These are phyloP conservation scores for Linum lewisii DNA, from an alignment of 345 rosid species.

Conservation along the genomic window DNA sequence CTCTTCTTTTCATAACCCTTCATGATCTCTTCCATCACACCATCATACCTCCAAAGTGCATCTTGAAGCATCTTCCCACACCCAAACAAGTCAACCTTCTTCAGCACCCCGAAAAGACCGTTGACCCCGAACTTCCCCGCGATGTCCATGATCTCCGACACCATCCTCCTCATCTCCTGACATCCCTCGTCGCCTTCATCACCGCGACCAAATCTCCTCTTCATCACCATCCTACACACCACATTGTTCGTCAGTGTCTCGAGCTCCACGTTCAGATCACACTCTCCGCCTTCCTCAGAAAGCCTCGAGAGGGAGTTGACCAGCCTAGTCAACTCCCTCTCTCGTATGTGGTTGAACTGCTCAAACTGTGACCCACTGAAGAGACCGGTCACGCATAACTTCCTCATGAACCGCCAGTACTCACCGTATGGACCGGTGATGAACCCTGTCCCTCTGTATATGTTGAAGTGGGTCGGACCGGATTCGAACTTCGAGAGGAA, in stretches of 20 bases:
- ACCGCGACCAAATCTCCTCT: too few relatives aligned
- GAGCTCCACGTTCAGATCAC: too few relatives aligned
- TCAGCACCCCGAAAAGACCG: slow-evolving; percentile 63
- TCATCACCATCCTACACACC: too few relatives aligned
- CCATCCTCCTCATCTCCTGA: slow-evolving; percentile 45
- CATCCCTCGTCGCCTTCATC: too few relatives aligned
- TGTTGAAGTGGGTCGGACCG: slow-evolving; percentile 45
- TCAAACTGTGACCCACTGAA: slow-evolving; percentile 50
- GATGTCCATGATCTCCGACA: slow-evolving; percentile 47
- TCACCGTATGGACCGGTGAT: slow-evolving; percentile 45
- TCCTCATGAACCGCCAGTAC: slow-evolving; percentile 66
- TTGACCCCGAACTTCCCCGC: slow-evolving; percentile 47
- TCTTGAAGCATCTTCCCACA: slow-evolving; percentile 44
- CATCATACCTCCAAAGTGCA: slow-evolving; percentile 46
- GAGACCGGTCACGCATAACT: slow-evolving; percentile 53
- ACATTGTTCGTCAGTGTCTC: too few relatives aligned
- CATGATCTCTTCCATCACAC: slow-evolving; percentile 57
- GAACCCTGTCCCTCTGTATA: slow-evolving; percentile 47
- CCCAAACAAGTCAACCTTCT: slow-evolving; percentile 56
- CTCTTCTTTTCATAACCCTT: slow-evolving; percentile 34
- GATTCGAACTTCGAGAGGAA: too few relatives aligned
- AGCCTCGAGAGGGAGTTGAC: too few relatives aligned
- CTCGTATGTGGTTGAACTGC: slow-evolving; percentile 31
- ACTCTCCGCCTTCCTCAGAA: too few relatives aligned
- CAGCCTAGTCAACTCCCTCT: slow-evolving; percentile 35